Evolutionary conservation across 768 basidiomycete species (phyloP).

Genomic region (Sarcodon aspratus): DNA sequence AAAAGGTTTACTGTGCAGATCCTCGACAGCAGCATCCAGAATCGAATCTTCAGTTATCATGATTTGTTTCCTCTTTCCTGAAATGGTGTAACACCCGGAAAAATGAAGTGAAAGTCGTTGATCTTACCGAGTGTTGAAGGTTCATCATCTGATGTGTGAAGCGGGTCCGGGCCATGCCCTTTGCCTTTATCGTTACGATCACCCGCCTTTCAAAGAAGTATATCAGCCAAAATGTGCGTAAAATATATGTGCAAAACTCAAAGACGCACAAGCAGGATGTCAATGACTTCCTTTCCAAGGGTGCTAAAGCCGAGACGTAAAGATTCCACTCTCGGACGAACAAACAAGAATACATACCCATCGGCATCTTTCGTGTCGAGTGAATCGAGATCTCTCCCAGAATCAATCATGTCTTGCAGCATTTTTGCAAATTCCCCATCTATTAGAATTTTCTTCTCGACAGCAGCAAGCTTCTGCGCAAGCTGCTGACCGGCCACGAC

Average conservation of each 20-base stretch:
- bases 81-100: no score
- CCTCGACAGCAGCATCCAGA: no score
- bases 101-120: no score
- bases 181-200: slow-evolving; percentile 17
- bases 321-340: not conserved
- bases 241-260: not conserved
- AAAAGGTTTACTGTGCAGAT: no score
- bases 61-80: no score
- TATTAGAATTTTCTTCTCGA: slow-evolving; percentile 22
- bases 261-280: slow-evolving; percentile 14
- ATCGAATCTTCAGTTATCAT: no score
- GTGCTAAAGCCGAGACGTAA: slow-evolving; percentile 8
- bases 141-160: no score
- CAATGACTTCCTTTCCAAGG: slow-evolving; percentile 16
- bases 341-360: slow-evolving; percentile 9
- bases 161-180: slow-evolving; percentile 9
- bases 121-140: no score
- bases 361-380: slow-evolving; percentile 18
- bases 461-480: slow-evolving; percentile 24
- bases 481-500: slow-evolving; percentile 17
- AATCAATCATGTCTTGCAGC: slow-evolving; percentile 20
- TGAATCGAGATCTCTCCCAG: slow-evolving; percentile 15
- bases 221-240: not conserved
- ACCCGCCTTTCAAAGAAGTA: not conserved
- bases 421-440: slow-evolving; percentile 25